Evolutionary conservation across 192 early-diverging fungal species (phyloP).

Genomic region (Backusella macrospora): DNA sequence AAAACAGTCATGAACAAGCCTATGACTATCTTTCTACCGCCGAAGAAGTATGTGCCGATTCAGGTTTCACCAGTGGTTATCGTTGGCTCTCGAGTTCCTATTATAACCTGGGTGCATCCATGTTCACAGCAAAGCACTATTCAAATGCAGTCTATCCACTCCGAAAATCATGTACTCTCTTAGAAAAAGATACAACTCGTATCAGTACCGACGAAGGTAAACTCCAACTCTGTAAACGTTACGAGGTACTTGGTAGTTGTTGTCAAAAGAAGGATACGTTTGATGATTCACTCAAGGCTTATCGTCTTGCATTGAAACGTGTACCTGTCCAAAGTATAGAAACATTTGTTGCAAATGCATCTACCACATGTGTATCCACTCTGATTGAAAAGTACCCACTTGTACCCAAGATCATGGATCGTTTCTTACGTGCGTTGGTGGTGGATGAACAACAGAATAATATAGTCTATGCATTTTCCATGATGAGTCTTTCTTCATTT

Average conservation of each 20-base stretch:
- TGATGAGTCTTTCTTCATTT: conserved; percentile 12
- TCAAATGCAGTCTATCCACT: conserved; percentile 44
- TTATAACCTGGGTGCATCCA: conserved; percentile 49
- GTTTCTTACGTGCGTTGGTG: conserved; percentile 30
- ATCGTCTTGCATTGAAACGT: conserved; percentile 25
- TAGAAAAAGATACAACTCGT: conserved; percentile 32
- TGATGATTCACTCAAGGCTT: conserved; percentile 36
- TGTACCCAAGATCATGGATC: conserved; percentile 34
- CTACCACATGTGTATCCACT: not conserved
- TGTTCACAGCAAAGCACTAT: conserved; percentile 36
- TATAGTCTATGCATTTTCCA: conserved; percentile 5
- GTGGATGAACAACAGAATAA: conserved; percentile 17
- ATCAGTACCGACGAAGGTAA: conserved; percentile 27
- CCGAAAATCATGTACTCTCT: conserved; percentile 36
- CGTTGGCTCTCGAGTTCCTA: conserved; percentile 56
- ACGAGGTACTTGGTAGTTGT: conserved; percentile 47
- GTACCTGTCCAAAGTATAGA: conserved; percentile 22
- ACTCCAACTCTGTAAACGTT: conserved; percentile 48
- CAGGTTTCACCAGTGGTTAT: conserved; percentile 44
- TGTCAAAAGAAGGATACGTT: conserved; percentile 32
- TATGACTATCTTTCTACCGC: conserved; percentile 36
- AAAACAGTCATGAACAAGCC: conserved; percentile 23
- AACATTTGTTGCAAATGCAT: conserved; percentile 20
- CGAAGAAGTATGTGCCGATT: conserved; percentile 33
- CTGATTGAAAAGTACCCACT: conserved; percentile 24